Base-by-base conservation (phyloP, 192 early-diverging fungal genomes). In the Backusella parvicylindrica region DNA sequence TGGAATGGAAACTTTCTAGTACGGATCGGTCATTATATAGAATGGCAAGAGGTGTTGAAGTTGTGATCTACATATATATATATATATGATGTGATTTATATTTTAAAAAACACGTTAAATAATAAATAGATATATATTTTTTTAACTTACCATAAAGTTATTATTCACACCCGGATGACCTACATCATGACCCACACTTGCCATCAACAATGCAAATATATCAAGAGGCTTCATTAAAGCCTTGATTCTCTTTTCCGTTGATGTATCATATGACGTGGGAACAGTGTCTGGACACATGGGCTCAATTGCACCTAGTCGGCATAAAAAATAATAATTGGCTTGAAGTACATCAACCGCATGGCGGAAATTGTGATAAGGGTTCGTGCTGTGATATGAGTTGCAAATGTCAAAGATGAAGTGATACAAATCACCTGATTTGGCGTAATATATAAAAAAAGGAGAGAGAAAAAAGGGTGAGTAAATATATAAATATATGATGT, bases 111-210 rank as follows among this genome's bases (percentile, higher is more conserved):
- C 16, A 47, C 18, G 30, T 53, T 4, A 53, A 53, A 3, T n/a
- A n/a, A n/a, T n/a, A n/a, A n/a, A n/a, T n/a, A n/a, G n/a, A n/a
- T n/a, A n/a, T n/a, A n/a, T n/a, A n/a, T n/a, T n/a, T n/a, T n/a
- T n/a, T n/a, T n/a, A n/a, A 15, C 30, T 12, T 65, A 86, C 89
- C 87, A 98, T 90, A 77, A 96, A 98, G 66, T 89, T 89, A 79
- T 98, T 98, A 83, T 94, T 97, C 38, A 97, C 91, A 16, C 97
- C 97, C 8, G 96, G 97, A 80, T 99, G 97, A 4, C 91, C 92
- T 28, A 94, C 85, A 82, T 95, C 94, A 73, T 95, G 94, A 23
- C 91, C 91, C 60, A 95, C 86, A 49, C 89, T 89, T 18, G 92
- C 91, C 15, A 95, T 85, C 18, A 95, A 75, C 11, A 93, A 83